A percentile compares a stretch with the other conserved stretches of the same genome.
Conservation (phyloP, 2,329 filamentous ascomycete species). For the Aureobasidium sp. region DNA sequence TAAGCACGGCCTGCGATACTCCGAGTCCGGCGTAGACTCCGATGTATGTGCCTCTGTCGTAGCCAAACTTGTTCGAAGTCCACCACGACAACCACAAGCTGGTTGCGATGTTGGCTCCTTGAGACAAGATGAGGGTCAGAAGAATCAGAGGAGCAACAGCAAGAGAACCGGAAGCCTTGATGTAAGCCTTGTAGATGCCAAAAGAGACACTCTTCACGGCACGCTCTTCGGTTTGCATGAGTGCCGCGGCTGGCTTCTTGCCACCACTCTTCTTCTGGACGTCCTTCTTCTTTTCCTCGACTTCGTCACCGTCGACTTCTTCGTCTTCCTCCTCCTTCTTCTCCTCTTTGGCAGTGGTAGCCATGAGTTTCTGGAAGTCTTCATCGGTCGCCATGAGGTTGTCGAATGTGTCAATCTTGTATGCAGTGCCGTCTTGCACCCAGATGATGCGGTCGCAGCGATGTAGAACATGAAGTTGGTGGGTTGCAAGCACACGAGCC, state of each 20-base stretch:
- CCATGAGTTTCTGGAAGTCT: slow-evolving; percentile 79
- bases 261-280: slow-evolving; percentile 48
- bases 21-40: slow-evolving; percentile 66
- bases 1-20: slow-evolving; percentile 60
- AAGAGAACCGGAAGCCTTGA: slow-evolving; percentile 65
- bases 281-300: slow-evolving; percentile 52
- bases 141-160: slow-evolving; percentile 60
- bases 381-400: slow-evolving; percentile 74
- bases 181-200: slow-evolving; percentile 71
- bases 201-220: slow-evolving; percentile 72
- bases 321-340: slow-evolving; percentile 42
- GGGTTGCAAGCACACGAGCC: slow-evolving; percentile 84
- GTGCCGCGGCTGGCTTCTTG: slow-evolving; percentile 42
- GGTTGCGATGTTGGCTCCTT: slow-evolving; percentile 79
- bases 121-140: slow-evolving; percentile 60
- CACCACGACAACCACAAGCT: slow-evolving; percentile 92
- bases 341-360: slow-evolving; percentile 62
- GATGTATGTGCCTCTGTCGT: slow-evolving; percentile 63
- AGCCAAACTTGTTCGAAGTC: slow-evolving; percentile 71
- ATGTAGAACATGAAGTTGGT: slow-evolving; percentile 87
- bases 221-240: slow-evolving; percentile 71
- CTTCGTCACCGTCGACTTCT: slow-evolving; percentile 45
- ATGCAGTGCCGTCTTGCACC: slow-evolving; percentile 80
- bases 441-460: slow-evolving; percentile 88
- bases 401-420: slow-evolving; percentile 81